phyloP scores from a whole-genome alignment of 306 rosid species.

The Rosa multiflora region DNA sequence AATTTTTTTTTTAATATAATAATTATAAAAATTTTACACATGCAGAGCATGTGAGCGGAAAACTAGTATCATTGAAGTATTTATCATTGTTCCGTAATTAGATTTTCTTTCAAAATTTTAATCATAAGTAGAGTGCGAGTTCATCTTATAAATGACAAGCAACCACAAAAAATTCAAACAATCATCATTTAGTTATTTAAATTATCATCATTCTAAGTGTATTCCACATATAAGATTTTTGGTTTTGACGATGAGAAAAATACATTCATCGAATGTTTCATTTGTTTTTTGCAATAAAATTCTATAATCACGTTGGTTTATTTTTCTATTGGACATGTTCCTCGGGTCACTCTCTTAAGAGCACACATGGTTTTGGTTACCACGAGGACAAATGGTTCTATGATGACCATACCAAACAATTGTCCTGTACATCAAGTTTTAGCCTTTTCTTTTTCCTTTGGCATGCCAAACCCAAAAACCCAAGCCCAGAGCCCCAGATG shows the following conservation, averaged over 20 bases:
- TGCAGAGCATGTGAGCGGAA: too few species aligned
- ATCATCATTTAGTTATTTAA: fast-evolving
- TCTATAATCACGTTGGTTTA: too few species aligned
- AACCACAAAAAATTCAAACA: not conserved
- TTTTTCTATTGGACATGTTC: too few species aligned
- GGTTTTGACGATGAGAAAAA: too few species aligned
- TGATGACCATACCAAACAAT: not conserved
- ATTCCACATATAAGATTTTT: not conserved
- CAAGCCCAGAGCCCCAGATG: too few species aligned
- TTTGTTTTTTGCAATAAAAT: too few species aligned
- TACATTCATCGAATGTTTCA: too few species aligned
- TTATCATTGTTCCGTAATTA: not conserved
- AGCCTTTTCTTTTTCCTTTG: not conserved
- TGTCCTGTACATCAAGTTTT: not conserved
- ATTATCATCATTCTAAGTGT: not conserved
- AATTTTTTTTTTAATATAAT: too few species aligned
- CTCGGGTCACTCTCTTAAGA: not conserved
- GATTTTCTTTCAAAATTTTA: not conserved
- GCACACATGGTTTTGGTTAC: not conserved
- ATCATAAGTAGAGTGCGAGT: not conserved
- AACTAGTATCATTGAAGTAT: not conserved
- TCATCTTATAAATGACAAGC: not conserved
- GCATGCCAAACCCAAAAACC: too few species aligned
- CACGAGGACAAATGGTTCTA: not conserved
- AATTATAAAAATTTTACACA: too few species aligned